These are phyloP conservation scores for Vitis hybrid DNA, from an alignment of 177 flowering plant species.

Conservation along the genomic window DNA sequence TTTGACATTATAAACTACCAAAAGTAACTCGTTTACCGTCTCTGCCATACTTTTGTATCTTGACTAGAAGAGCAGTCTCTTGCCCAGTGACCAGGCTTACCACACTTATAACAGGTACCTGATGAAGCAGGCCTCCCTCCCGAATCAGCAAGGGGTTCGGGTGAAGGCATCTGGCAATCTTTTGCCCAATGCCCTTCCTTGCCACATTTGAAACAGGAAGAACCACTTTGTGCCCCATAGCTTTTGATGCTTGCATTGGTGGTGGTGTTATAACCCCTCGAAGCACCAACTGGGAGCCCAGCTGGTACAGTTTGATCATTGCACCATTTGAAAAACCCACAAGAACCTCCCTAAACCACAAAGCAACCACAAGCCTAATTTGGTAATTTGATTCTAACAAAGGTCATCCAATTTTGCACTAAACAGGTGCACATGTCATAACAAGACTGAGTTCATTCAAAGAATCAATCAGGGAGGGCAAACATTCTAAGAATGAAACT, in stretches of 20 bases:
- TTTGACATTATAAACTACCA: no score
- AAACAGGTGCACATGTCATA: no score
- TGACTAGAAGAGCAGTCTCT: conserved; percentile 31
- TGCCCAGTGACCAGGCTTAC: conserved; percentile 42
- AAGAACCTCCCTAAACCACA: conserved; percentile 30
- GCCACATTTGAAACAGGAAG: conserved; percentile 43
- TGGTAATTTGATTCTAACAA: no score
- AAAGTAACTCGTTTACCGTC: no score
- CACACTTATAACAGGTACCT: conserved; percentile 36
- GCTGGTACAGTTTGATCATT: conserved; percentile 17
- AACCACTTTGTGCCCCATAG: conserved; percentile 19
- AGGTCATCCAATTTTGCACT: no score
- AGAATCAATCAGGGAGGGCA: no score
- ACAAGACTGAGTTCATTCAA: no score
- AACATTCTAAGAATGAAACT: no score
- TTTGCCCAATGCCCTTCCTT: conserved; percentile 49
- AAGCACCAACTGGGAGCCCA: conserved; percentile 7
- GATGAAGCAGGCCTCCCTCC: conserved; percentile 25
- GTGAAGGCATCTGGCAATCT: conserved; percentile 28
- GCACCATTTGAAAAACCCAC: conserved; percentile 52
- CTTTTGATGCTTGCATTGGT: conserved; percentile 17
- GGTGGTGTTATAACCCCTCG: conserved; percentile 10
- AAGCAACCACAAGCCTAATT: neutral
- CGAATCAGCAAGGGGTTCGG: conserved; percentile 2
- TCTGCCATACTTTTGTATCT: no score